phyloP scores from a whole-genome alignment of 2,329 filamentous ascomycete genomes.

The Fusarium miscanthi region DNA sequence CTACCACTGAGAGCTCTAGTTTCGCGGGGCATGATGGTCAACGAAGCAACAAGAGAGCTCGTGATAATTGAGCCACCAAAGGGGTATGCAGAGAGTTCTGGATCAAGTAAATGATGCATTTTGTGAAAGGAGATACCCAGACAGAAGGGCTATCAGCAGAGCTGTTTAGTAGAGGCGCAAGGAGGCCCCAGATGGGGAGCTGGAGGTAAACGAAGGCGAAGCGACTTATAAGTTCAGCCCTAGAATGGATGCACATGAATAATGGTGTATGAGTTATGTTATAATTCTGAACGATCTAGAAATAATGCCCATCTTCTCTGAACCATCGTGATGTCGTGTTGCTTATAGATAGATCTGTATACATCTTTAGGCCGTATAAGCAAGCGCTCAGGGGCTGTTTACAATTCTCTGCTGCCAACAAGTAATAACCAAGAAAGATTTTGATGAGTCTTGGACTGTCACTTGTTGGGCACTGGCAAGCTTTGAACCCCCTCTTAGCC shows the following conservation, averaged over 20 bases:
- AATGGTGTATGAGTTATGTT: not conserved
- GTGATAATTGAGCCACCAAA: not conserved
- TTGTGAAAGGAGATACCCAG: fast-evolving
- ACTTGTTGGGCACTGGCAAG: no score
- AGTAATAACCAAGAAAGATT: no score
- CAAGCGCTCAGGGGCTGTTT: not conserved
- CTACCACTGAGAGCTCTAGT: fast-evolving
- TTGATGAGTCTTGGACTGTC: no score
- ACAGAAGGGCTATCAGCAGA: not conserved
- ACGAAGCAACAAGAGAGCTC: not conserved
- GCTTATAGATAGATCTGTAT: not conserved
- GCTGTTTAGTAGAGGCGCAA: fast-evolving
- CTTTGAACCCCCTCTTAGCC: no score
- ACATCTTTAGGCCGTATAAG: not conserved
- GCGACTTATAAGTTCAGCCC: not conserved
- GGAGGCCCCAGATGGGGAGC: not conserved
- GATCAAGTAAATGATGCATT: fast-evolving
- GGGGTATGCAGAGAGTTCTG: fast-evolving
- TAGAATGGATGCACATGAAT: not conserved
- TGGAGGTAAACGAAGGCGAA: not conserved
- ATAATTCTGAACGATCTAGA: no score
- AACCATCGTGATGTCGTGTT: not conserved
- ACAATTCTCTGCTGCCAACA: no score
- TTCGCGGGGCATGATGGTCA: not conserved
- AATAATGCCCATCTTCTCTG: not conserved